These are phyloP conservation scores for Viridothelium virens DNA, from an alignment of 495 filamentous ascomycete species.

Conservation along the genomic window DNA sequence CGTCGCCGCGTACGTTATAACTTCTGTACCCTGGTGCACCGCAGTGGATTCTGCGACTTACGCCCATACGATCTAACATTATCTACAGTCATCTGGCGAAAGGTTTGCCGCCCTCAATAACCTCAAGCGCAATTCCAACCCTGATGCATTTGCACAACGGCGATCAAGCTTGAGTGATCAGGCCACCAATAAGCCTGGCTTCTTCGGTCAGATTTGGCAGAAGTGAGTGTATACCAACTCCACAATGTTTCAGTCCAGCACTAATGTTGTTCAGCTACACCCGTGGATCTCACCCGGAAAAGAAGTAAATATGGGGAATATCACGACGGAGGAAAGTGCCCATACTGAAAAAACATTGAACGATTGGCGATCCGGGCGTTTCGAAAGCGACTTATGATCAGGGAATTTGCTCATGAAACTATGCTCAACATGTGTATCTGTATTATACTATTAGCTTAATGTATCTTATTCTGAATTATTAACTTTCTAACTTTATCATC, in stretches of 20 bases:
- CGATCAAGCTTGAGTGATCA: slow-evolving; percentile 8
- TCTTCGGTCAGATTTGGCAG: slow-evolving; percentile 12
- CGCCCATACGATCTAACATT: not conserved
- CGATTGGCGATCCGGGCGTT: not conserved
- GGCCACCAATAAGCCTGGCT: not conserved
- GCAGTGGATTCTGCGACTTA: not conserved
- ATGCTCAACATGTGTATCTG: not conserved
- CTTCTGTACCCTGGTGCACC: too few relatives aligned
- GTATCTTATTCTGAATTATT: not conserved
- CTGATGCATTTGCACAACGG: slow-evolving; percentile 4
- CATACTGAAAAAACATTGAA: not conserved
- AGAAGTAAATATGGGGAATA: not conserved
- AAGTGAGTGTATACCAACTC: not conserved
- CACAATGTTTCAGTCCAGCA: not conserved
- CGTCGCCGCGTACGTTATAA: not conserved
- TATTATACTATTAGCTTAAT: not conserved
- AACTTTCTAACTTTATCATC: not conserved
- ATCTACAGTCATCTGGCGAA: slow-evolving; percentile 6
- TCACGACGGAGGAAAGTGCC: too few relatives aligned
- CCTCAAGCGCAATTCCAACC: slow-evolving; percentile 13
- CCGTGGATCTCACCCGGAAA: not conserved
- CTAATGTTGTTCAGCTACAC: not conserved
- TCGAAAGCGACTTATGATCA: not conserved
- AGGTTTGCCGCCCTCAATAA: slow-evolving; percentile 11
- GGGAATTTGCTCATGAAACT: not conserved